Evolutionary conservation across 306 rosid genomes (phyloP), one percentile per base, ranked within the genome.

Genomic region (Castanea mollissima): DNA sequence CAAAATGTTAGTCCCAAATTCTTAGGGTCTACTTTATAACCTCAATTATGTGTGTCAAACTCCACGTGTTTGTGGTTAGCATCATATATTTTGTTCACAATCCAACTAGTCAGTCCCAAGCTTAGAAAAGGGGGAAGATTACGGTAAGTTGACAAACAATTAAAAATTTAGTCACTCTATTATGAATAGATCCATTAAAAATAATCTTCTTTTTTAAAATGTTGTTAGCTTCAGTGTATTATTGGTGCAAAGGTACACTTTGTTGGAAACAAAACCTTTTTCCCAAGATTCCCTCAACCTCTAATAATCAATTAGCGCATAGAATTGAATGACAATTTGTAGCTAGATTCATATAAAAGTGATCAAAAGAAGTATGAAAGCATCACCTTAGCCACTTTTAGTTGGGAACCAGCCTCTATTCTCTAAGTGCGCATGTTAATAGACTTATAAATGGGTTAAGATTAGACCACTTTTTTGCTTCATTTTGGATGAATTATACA

Each of bases 281-380:
- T 29, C 41, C 44, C 69, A 29, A 63, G 56, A 12, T 54, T 54
- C 59, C 58, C 32, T 75, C 69, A 44, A 56, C 87, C 76, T 76
- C 65, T 51, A 60, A 51, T 58, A 41, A 76, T 84, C 85, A 84
- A 35, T 10, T 9, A 18, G 5, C 15, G 27, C 72, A 19, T 67
- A 35, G 19, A 35, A 67, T 8, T 18, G 49, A 34, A 18, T 65
- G 10, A 2, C 54, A 11, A 46, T 46, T 46, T 10, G 16, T 46
- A 1, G 3, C 54, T 46, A 12, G 16, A 46, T 46, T 46, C 54
- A 46, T 2, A 12, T 12, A 46, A 46, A 46, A 67, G 49, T 67
- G 51, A 67, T 0, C 2, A 8, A 34, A 67, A 9, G 49, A 67
- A 18, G 27, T 21, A 8, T 8, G 12, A 67, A 15, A 34, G 21